phyloP scores from a whole-genome alignment of 768 basidiomycete species.

The Pholiota conissans region DNA sequence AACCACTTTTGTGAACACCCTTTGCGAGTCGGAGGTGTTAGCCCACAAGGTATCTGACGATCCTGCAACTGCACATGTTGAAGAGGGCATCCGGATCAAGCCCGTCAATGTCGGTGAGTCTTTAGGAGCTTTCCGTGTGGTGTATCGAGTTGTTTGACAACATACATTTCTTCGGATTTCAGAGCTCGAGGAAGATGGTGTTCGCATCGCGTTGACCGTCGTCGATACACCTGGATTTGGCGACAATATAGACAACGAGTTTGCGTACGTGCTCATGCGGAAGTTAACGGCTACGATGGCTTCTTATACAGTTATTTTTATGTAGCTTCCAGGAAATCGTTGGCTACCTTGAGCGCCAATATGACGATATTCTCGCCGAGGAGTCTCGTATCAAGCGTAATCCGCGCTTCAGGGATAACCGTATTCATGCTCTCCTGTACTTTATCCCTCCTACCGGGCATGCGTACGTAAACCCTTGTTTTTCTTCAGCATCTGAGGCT shows the following conservation, averaged over 20 bases:
- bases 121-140: slow-evolving; percentile 1
- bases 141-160: slow-evolving; percentile 2
- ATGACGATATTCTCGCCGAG: slow-evolving; percentile 97
- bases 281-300: no score
- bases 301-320: background rate
- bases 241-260: slow-evolving; percentile 98
- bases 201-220: slow-evolving; percentile 95
- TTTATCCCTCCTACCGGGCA: slow-evolving; percentile 99
- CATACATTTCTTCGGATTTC: background rate
- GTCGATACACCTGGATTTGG: slow-evolving; percentile 99
- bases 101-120: slow-evolving; percentile 87
- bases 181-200: slow-evolving; percentile 99
- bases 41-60: slow-evolving; percentile 83
- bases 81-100: slow-evolving; percentile 93
- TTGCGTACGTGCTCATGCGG: slow-evolving; percentile 62
- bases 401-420: slow-evolving; percentile 97
- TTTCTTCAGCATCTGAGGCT: background rate
- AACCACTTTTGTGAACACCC: slow-evolving; percentile 99
- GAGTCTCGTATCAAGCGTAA: slow-evolving; percentile 99
- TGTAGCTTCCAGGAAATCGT: slow-evolving; percentile 94
- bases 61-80: slow-evolving; percentile 89
- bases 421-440: slow-evolving; percentile 94
- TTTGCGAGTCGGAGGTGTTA: slow-evolving; percentile 94
- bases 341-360: slow-evolving; percentile 95
- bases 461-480: slow-evolving; percentile 56